Conservation (phyloP, 108 stramenopile genomes). For the Parmales sp. region DNA sequence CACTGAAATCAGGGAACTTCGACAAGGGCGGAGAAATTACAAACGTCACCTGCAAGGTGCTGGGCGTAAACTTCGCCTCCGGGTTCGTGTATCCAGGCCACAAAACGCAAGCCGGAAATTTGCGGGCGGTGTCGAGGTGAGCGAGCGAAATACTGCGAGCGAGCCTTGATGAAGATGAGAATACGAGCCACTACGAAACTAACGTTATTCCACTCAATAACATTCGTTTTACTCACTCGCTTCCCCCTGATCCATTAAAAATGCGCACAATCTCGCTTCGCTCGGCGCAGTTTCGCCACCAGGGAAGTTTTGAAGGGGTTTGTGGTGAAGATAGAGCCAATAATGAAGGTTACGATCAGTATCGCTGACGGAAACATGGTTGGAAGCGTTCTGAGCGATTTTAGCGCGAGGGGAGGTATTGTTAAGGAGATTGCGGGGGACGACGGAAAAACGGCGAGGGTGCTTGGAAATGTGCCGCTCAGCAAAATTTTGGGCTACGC, state of each 20-base stretch:
- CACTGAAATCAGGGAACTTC: conserved; percentile 48
- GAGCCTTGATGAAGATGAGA: too few species aligned
- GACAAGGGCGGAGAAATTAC: too few species aligned
- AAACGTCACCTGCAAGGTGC: conserved; percentile 58
- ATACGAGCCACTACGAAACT: too few species aligned
- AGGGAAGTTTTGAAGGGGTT: conserved; percentile 19
- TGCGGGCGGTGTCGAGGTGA: conserved; percentile 58
- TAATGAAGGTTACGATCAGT: conserved; percentile 64
- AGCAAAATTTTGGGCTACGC: conserved; percentile 77
- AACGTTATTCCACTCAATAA: too few species aligned
- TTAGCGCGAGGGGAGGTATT: conserved; percentile 62
- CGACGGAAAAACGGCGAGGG: conserved; percentile 42
- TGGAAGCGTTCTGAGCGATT: conserved; percentile 70
- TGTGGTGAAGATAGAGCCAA: conserved; percentile 62
- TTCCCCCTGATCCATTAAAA: too few species aligned
- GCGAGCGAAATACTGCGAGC: conserved; percentile 29
- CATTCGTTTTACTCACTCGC: too few species aligned
- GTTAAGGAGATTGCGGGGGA: conserved; percentile 66
- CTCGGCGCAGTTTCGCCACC: conserved; percentile 26
- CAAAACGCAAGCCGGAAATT: too few species aligned
- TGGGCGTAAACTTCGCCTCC: conserved; percentile 61
- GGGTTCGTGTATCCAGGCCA: too few species aligned
- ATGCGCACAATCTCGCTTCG: too few species aligned
- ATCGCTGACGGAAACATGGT: conserved; percentile 57
- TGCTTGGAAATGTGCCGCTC: conserved; percentile 69